Evolutionary conservation across 768 basidiomycete species (phyloP).

Genomic region (Boletus pseudo-olivaceus): DNA sequence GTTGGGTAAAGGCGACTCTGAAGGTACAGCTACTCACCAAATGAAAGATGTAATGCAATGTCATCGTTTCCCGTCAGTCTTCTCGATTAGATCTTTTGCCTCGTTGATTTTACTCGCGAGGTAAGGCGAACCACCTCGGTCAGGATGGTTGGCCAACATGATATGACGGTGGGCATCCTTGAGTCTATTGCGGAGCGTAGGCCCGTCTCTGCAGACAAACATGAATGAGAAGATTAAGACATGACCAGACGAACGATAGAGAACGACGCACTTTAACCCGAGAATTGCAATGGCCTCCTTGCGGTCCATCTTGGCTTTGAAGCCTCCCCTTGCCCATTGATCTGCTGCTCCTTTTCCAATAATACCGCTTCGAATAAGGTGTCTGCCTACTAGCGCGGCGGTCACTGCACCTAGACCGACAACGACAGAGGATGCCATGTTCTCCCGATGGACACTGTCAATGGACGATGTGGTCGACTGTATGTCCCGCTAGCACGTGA

Average conservation of each 20-base stretch:
- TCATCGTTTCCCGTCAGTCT: conserved; percentile 54
- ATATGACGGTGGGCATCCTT: conserved; percentile 96
- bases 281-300: conserved; percentile 90
- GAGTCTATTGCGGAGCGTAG: conserved; percentile 66
- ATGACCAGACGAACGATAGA: not conserved
- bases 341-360: conserved; percentile 62
- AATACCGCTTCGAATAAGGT: conserved; percentile 59
- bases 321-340: conserved; percentile 91
- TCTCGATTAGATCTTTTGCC: conserved; percentile 89
- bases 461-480: not conserved
- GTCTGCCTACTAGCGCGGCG: conserved; percentile 71
- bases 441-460: not conserved
- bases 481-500: conserved; percentile 11
- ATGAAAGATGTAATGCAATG: not conserved
- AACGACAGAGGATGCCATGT: conserved; percentile 77
- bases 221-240: not conserved
- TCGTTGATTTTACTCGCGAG: conserved; percentile 99
- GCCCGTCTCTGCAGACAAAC: conserved; percentile 61
- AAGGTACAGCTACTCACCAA: conserved; percentile 5
- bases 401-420: conserved; percentile 75
- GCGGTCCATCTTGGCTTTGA: conserved; percentile 94
- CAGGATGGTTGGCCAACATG: conserved; percentile 98
- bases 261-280: conserved; percentile 75
- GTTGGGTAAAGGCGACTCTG: not conserved
- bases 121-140: conserved; percentile 97